Percentiles rank a stretch among this genome's conserved stretches.
Evolutionary conservation across 1,284 basidiomycete genomes (phyloP).

Genomic region (Volvariella surrecta): DNA sequence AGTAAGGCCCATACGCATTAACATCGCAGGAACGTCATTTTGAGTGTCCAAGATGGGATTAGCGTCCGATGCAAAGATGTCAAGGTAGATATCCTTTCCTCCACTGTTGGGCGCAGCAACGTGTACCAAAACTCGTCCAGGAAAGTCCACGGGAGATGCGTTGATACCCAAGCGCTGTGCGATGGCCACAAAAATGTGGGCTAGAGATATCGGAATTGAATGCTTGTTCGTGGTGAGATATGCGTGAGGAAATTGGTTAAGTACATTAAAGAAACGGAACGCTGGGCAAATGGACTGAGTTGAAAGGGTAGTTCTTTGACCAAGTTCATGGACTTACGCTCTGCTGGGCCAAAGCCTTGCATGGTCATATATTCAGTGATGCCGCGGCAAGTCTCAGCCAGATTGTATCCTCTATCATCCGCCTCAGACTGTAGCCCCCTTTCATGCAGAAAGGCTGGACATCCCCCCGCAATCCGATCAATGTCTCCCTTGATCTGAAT

Average conservation of each 20-base stretch:
- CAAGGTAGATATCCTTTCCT: slow-evolving; percentile 30
- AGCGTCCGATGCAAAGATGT: slow-evolving; percentile 34
- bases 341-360: slow-evolving; percentile 31
- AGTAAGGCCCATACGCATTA: slow-evolving; percentile 17
- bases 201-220: slow-evolving; percentile 53
- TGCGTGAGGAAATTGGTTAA: slow-evolving; percentile 50
- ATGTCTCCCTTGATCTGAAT: slow-evolving; percentile 28
- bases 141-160: slow-evolving; percentile 49
- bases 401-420: slow-evolving; percentile 18
- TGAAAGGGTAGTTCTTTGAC: slow-evolving; percentile 12
- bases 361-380: slow-evolving; percentile 40
- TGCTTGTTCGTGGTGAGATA: slow-evolving; percentile 40
- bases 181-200: slow-evolving; percentile 50
- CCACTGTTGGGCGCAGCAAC: slow-evolving; percentile 28
- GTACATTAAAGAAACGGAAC: slow-evolving; percentile 18
- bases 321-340: slow-evolving; percentile 22
- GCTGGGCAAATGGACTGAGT: slow-evolving; percentile 20
- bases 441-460: slow-evolving; percentile 26
- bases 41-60: slow-evolving; percentile 21
- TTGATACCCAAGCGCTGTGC: slow-evolving; percentile 39
- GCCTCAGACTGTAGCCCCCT: slow-evolving; percentile 16
- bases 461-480: slow-evolving; percentile 30
- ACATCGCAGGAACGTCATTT: slow-evolving; percentile 14
- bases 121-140: slow-evolving; percentile 41
- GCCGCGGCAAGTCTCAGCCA: slow-evolving; percentile 23